phyloP scores from a whole-genome alignment of 495 filamentous ascomycete species.

The Acidomyces sp. region DNA sequence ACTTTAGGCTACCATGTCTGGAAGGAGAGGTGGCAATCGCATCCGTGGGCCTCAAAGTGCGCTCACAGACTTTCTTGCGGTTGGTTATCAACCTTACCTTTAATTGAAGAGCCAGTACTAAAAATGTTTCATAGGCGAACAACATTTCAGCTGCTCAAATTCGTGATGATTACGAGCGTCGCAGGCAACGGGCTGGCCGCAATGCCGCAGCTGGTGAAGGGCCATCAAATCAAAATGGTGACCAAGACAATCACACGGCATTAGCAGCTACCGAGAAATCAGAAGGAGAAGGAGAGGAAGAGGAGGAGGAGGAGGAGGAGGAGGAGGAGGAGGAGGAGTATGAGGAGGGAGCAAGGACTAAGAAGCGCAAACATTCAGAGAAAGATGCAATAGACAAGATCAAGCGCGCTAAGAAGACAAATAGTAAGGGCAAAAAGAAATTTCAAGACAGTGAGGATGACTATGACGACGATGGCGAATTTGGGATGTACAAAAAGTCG shows the following conservation, averaged over 20 bases:
- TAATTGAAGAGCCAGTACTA: no score
- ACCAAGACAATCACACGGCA: slow-evolving; percentile 8
- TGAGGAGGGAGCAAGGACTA: slow-evolving; percentile 37
- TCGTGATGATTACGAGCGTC: slow-evolving; percentile 42
- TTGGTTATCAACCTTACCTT: slow-evolving; percentile 1
- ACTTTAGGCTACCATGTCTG: slow-evolving; percentile 19
- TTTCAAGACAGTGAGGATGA: slow-evolving; percentile 35
- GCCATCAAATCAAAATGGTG: slow-evolving; percentile 7
- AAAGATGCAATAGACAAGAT: slow-evolving; percentile 56
- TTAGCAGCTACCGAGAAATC: slow-evolving; percentile 16
- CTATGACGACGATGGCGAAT: slow-evolving; percentile 34
- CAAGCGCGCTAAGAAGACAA: slow-evolving; percentile 52
- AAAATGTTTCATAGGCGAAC: slow-evolving; percentile 50
- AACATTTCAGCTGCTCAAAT: slow-evolving; percentile 83
- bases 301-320: slow-evolving; percentile 4
- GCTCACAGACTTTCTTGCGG: slow-evolving; percentile 23
- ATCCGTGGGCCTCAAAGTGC: slow-evolving; percentile 23
- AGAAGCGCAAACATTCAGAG: slow-evolving; percentile 49
- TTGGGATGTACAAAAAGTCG: slow-evolving; percentile 39
- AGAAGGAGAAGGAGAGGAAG: slow-evolving; percentile 6
- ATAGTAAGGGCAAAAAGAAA: slow-evolving; percentile 35
- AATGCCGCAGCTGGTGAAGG: slow-evolving; percentile 16
- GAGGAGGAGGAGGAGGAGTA: not conserved
- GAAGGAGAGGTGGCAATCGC: slow-evolving; percentile 16
- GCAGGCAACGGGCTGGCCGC: slow-evolving; percentile 19